phyloP scores from a whole-genome alignment of 1,284 basidiomycete species.

The Rhodotorula sp. region DNA sequence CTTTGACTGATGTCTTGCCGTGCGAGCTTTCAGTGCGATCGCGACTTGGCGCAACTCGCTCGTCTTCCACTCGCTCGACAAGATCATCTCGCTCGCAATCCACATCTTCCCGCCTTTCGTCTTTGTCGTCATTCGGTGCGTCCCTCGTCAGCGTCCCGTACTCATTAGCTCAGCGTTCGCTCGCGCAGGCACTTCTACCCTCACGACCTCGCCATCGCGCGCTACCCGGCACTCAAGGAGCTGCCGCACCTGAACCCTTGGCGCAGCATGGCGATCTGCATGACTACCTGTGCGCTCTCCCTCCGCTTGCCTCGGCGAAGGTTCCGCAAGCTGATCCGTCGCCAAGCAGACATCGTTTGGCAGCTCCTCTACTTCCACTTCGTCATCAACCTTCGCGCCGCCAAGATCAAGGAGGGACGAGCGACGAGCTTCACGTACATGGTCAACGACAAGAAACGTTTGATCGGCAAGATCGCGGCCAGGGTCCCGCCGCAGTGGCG shows the following conservation, averaged over 20 bases:
- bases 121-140: constrained; percentile 40
- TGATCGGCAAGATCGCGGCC: constrained; percentile 43
- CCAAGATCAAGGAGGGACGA: constrained; percentile 47
- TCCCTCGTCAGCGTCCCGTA: not conserved
- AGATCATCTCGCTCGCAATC: constrained; percentile 47
- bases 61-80: constrained; percentile 48
- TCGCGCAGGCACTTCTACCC: constrained; percentile 40
- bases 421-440: constrained; percentile 47
- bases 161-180: too few species aligned
- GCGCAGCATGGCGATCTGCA: constrained; percentile 40
- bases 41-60: constrained; percentile 49
- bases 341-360: constrained; percentile 43
- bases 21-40: constrained; percentile 35
- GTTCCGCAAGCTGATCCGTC: not conserved
- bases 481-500: constrained; percentile 37
- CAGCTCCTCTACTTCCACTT: constrained; percentile 46
- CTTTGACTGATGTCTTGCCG: not conserved
- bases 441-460: constrained; percentile 44
- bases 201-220: constrained; percentile 24
- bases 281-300: constrained; percentile 34
- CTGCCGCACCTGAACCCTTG: constrained; percentile 26
- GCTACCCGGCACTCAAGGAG: constrained; percentile 42
- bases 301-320: not conserved
- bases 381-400: constrained; percentile 45
- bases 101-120: constrained; percentile 45